Evolutionary conservation across 2,329 filamentous ascomycete genomes (phyloP), one percentile per base, ranked within the genome.

Genomic region (Fusarium zealandicum): DNA sequence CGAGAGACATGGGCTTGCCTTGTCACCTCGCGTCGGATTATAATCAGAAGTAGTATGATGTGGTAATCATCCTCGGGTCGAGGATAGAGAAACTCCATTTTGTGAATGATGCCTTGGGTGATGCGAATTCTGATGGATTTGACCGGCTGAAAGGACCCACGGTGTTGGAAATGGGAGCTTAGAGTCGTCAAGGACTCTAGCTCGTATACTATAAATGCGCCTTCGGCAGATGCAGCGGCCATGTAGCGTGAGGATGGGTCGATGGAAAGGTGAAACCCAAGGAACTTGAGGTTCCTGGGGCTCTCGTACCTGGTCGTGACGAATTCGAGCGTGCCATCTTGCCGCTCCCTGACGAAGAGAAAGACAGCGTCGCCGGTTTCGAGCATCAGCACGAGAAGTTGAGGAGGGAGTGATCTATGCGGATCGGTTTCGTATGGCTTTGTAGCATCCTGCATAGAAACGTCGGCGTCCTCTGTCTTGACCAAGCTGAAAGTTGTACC

Each of bases 21-120:
- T 3, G 11, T 51, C 6, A 58, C 56, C 49, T 80, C 79, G 27
- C 76, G 75, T 28, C 73, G 75, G 44, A 81, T 73, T 13, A 84
- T 66, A 14, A 88, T 80, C 35, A 96, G 75, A 10, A 96, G 76
- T 4, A 98, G 79, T n/a, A 96, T 87, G 36, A 96, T 83, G 64
- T 87, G 86, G 47, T 87, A 79, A 9, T 85, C 80, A 55, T 93
- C 87, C 46, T 85, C 81, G 1, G 82, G 74, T 9, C 81, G 80
- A 7, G 92, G 90, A 54, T 89, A 85, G 3, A 99, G 79, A 61
- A 98, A 99, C 17, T 92, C 89, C 80, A 97, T 87, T 64, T 91
- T 90, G 65, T 93, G 80, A 49, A 98, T 90, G n/a, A 87, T 80
- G 1, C 90, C 92, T 7, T 86, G 82, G 7, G 92, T 77, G 9